Evolutionary conservation across 2,329 filamentous ascomycete genomes (phyloP).

Genomic region (Pseudogymnoascus sp.): DNA sequence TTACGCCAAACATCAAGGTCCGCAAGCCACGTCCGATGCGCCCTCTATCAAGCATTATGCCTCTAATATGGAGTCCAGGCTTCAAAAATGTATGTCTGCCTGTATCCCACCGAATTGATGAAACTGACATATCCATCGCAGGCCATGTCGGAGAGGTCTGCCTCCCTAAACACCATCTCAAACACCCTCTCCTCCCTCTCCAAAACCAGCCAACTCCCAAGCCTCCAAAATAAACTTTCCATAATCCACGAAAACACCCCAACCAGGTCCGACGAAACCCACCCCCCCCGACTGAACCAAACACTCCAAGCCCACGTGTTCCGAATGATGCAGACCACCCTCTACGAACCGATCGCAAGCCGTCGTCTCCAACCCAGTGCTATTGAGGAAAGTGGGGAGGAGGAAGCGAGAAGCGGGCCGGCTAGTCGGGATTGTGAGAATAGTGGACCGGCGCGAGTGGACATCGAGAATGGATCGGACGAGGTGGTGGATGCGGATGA

Average conservation of each 20-base stretch:
- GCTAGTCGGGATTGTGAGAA: background rate
- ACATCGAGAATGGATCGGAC: background rate
- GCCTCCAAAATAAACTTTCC: conserved; percentile 20
- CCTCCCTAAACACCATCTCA: conserved; percentile 20
- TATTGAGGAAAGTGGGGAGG: conserved; percentile 3
- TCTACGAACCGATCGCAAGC: conserved; percentile 14
- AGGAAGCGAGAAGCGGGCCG: conserved; percentile 1
- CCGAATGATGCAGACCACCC: conserved; percentile 13
- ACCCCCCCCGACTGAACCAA: background rate
- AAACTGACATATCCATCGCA: conserved; percentile 1
- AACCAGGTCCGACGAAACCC: background rate
- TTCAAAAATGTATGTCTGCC: conserved; percentile 24
- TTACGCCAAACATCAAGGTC: conserved; percentile 15
- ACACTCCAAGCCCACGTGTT: conserved; percentile 13
- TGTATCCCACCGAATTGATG: background rate
- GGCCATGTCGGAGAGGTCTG: conserved; percentile 21
- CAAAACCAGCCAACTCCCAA: conserved; percentile 21
- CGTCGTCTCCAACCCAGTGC: conserved; percentile 13
- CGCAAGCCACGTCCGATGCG: conserved; percentile 14
- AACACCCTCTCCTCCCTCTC: conserved; percentile 17
- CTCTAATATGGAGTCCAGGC: conserved; percentile 25
- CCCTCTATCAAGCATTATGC: conserved; percentile 21
- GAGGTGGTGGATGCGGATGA: background rate
- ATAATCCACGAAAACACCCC: conserved; percentile 3
- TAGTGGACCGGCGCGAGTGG: background rate